Conservation (phyloP, 75 land plant genomes). For the Picea glauca region DNA sequence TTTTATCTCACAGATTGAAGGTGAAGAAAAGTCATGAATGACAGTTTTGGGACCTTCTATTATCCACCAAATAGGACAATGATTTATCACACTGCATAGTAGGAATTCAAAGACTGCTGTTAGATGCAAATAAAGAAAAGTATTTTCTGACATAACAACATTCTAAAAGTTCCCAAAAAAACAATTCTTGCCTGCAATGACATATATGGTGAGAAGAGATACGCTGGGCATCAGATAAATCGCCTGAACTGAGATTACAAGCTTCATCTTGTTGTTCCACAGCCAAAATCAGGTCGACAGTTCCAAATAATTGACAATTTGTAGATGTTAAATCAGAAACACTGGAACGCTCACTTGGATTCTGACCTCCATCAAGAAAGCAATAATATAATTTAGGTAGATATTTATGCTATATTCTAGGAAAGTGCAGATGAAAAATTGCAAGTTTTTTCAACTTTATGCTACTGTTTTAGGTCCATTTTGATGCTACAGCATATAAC, state of each 20-base stretch:
- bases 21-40: constrained; percentile 57
- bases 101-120: neutral
- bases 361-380: constrained; percentile 6
- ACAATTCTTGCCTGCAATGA: constrained; percentile 68
- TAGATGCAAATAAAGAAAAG: neutral
- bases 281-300: constrained; percentile 81
- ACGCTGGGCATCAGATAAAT: constrained; percentile 20
- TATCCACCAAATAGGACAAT: constrained; percentile 72
- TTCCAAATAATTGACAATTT: neutral
- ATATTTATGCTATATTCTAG: neutral
- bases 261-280: constrained; percentile 42
- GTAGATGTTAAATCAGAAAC: neutral
- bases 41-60: constrained; percentile 75
- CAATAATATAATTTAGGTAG: neutral
- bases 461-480: neutral
- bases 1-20: constrained; percentile 54
- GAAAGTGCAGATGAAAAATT: neutral
- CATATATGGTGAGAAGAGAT: constrained; percentile 76
- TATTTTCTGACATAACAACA: neutral
- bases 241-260: constrained; percentile 7
- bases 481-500: neutral
- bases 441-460: neutral
- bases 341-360: constrained; percentile 3
- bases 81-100: constrained; percentile 42
- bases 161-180: neutral